These are phyloP conservation scores for Spergularia marina DNA, from an alignment of 148 eudicot genomes.

Conservation along the genomic window DNA sequence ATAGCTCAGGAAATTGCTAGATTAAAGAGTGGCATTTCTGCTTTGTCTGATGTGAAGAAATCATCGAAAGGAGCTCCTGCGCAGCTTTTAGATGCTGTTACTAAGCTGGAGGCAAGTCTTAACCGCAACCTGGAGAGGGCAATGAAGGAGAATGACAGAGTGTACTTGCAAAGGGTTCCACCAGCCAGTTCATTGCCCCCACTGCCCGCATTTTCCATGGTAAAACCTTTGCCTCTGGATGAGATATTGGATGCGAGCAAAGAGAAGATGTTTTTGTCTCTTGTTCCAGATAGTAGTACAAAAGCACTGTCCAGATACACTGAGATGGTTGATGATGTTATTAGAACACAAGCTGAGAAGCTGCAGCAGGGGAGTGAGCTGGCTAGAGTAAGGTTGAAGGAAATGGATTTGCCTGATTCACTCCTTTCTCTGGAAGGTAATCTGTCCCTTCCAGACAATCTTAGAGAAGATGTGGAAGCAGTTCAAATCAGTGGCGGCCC, in stretches of 20 bases:
- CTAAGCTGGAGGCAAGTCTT: conserved; percentile 66
- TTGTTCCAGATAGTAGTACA: conserved; percentile 92
- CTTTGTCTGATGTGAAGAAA: conserved; percentile 69
- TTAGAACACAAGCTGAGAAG: conserved; percentile 94
- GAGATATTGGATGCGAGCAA: conserved; percentile 89
- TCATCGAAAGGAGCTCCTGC: conserved; percentile 74
- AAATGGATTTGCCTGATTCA: conserved; percentile 95
- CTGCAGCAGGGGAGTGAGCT: conserved; percentile 98
- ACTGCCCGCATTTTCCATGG: conserved; percentile 79
- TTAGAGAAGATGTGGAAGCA: conserved; percentile 95
- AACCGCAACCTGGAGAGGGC: conserved; percentile 84
- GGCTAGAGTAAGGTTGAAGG: conserved; percentile 88
- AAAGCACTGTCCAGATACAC: conserved; percentile 94
- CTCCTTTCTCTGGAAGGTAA: conserved; percentile 90
- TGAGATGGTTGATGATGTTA: conserved; percentile 90
- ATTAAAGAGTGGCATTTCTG: conserved; percentile 66
- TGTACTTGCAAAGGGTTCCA: conserved; percentile 94
- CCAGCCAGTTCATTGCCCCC: conserved; percentile 66
- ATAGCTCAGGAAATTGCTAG: conserved; percentile 94
- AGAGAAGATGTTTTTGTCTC: conserved; percentile 86
- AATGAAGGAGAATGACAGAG: conserved; percentile 94
- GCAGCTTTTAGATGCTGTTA: conserved; percentile 85
- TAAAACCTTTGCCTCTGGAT: conserved; percentile 72
- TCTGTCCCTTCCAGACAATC: conserved; percentile 56
- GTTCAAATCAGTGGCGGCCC: conserved; percentile 96